Base-by-base conservation (phyloP, 192 early-diverging fungal species). In the Dispira simplex region DNA sequence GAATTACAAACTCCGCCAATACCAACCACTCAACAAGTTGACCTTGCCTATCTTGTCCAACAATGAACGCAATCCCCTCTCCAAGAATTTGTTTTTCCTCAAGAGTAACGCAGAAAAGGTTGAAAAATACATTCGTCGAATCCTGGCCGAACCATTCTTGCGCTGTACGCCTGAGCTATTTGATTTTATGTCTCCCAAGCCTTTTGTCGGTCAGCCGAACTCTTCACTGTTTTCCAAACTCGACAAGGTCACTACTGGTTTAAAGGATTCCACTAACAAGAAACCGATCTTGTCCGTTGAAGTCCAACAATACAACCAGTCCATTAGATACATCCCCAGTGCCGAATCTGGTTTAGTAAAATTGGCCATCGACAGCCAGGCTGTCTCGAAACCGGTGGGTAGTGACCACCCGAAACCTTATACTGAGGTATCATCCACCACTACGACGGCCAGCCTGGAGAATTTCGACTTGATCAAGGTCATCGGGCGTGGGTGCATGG, bases 401-500 rank as follows among this genome's bases (percentile, higher is more conserved):
- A 27, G 16, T 44, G 27, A 43, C 58, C 2, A 27, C 28, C 1
- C 4, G 43, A 18, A n/a, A 32, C 25, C 58, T 32, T 44, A 44
- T 44, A 39, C 32, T 6, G 32, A 39, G 32, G 44, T 60, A 16
- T 27, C 58, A 16, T 60, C 58, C 10, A 43, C 44, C 32, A 44
- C 58, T 4, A 44, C 58, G 25, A 44, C 58, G 25, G 58, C 58
- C 32, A 28, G 58, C 32, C 43, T 63, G 8, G 63, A 63, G 20
- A 63, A 51, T 21, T 63, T 63, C 18, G 63, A 63, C 46, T 39
- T 63, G 16, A 23, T 63, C 21, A 10, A 25, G n/a, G 63, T 63
- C 12, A 43, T 63, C 14, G 63, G 63, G 21, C 63, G 63, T 48
- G 63, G 63, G 27, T 63, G 63, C 28, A 63, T 63, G 63, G 63